These are phyloP conservation scores for Aspergillus cristatus DNA, from an alignment of 495 filamentous ascomycete genomes.

Conservation along the genomic window DNA sequence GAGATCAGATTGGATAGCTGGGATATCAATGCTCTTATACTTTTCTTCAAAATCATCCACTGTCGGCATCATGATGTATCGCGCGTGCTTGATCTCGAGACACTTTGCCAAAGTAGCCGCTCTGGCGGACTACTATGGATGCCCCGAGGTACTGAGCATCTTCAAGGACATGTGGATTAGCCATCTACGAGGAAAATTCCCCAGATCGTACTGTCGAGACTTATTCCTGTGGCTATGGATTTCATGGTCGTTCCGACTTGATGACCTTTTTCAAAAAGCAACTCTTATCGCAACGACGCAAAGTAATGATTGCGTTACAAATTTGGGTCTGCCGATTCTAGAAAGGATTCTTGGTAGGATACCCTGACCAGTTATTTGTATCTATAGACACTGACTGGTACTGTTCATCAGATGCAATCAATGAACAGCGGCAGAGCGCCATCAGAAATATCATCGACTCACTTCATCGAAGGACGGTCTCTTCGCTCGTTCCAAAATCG, in stretches of 20 bases:
- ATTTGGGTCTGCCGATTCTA: conserved; percentile 21
- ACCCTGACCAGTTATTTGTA: conserved; percentile 1
- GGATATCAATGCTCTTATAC: conserved; percentile 34
- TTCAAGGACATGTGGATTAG: conserved; percentile 38
- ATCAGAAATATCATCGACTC: conserved; percentile 4
- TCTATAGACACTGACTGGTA: too few species aligned
- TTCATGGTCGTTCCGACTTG: conserved; percentile 22
- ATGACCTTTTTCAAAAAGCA: conserved; percentile 10
- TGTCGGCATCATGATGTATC: conserved; percentile 34
- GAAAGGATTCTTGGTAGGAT: conserved; percentile 12
- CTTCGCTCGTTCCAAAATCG: too few species aligned
- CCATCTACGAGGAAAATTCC: conserved; percentile 10
- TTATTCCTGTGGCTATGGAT: conserved; percentile 31
- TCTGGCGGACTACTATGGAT: conserved; percentile 43
- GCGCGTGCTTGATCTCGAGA: conserved; percentile 23
- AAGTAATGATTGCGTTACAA: conserved; percentile 11
- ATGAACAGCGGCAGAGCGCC: conserved; percentile 8
- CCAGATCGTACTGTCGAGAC: conserved; percentile 14
- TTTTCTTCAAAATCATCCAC: conserved; percentile 45
- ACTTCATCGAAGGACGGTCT: too few species aligned
- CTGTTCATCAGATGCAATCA: conserved; percentile 15
- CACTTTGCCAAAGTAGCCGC: conserved; percentile 40
- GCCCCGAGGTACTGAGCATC: conserved; percentile 31
- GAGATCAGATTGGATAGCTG: conserved; percentile 27
- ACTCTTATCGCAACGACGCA: conserved; percentile 17